These are phyloP conservation scores for Saccharomycopsis sp. DNA, from an alignment of 805 yeast species.

Conservation along the genomic window DNA sequence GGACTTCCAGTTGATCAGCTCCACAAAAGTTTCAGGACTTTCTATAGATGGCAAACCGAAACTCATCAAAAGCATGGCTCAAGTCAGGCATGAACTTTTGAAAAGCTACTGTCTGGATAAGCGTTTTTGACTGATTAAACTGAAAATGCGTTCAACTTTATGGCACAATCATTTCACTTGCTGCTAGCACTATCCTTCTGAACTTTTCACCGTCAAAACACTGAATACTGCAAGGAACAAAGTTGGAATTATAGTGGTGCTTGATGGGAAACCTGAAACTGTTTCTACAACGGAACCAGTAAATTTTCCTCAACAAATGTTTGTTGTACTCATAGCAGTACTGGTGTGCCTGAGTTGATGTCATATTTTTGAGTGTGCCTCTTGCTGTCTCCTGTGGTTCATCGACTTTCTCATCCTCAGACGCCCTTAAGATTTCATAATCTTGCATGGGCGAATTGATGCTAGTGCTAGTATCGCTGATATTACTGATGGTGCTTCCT, in stretches of 20 bases:
- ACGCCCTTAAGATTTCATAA: too few species aligned
- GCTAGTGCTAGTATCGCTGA: too few species aligned
- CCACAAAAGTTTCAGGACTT: conserved; percentile 4
- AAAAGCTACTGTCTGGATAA: conserved; percentile 7
- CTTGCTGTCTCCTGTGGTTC: not conserved
- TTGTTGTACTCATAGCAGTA: not conserved
- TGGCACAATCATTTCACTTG: too few species aligned
- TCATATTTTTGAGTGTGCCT: not conserved
- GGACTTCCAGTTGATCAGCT: conserved; percentile 10
- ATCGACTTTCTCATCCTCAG: not conserved
- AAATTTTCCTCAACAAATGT: not conserved
- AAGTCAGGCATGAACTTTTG: conserved; percentile 9
- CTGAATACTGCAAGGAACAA: conserved; percentile 1
- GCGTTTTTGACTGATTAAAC: too few species aligned
- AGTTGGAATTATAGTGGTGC: not conserved
- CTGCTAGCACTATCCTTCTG: not conserved
- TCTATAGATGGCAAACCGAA: too few species aligned
- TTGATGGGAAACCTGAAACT: not conserved
- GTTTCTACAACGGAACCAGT: not conserved
- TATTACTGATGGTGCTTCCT: too few species aligned
- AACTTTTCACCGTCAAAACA: not conserved
- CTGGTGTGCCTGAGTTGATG: not conserved
- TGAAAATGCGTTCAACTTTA: too few species aligned
- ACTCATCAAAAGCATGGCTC: too few species aligned
- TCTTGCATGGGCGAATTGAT: too few species aligned